Evolutionary conservation across 139 green algal species (phyloP), one percentile per base, ranked within the genome.

Genomic region (Chlorella sp.): DNA sequence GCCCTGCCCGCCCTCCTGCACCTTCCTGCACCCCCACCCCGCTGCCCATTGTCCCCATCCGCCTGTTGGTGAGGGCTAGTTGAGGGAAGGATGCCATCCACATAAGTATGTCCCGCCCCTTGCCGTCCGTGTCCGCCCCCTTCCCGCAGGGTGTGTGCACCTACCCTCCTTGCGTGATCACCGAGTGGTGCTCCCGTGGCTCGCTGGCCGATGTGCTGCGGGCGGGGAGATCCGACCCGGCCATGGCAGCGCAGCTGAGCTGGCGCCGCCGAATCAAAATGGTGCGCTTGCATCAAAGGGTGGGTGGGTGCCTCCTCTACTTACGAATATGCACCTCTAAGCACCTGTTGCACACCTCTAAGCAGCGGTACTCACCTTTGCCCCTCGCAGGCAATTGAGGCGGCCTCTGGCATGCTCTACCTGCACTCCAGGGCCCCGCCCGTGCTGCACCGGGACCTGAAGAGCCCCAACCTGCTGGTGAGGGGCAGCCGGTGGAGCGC

Each of bases 191-290:
- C 32, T 28, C 34, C 16, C 81, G 81, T 21, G 81, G 81, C 16
- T 64, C n/a, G n/a, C 37, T 86, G 26, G 75, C 81, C 19, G 81
- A 86, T 42, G 81, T 86, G 60, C 61, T 86, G 32, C 34, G 61
- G 26, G 26, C 24, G 37, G 81, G 26, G 61, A 15, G 81, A 3
- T 5, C 64, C 24, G 64, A 26, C 22, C 64, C 64, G 22, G 64
- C 21, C 7, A 3, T 14, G 11, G 64, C 64, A n/a, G 64, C 64
- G 22, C 11, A 26, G 64, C 64, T 73, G 64, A 73, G 64, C 64
- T 73, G 64, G 64, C 11, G 22, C 22, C 64, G 64, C 7, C 64
- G 64, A 26, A 26, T 73, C 64, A 73, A 30, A 7, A 11, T 73
- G 21, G 64, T 57, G 48, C 7, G 48, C 48, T 57, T 57, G 48